phyloP scores from a whole-genome alignment of 441 rosid species.

The Aquilaria agallochum region DNA sequence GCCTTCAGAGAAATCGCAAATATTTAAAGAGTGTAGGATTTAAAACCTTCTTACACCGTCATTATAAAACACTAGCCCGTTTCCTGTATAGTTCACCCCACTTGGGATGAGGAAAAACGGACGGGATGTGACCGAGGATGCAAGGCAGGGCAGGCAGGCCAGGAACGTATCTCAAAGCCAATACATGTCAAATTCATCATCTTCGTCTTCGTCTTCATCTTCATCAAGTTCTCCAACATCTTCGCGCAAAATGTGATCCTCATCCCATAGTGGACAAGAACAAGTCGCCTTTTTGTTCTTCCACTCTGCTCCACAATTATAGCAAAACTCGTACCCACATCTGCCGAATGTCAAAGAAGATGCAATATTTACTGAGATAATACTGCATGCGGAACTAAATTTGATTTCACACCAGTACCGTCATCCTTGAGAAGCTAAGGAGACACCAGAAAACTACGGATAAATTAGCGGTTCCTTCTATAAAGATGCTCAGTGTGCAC shows the following conservation, averaged over 20 bases:
- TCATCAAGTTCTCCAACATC: conserved; percentile 20
- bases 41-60: no score
- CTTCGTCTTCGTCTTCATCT: conserved; percentile 3
- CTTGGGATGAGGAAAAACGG: no score
- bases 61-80: no score
- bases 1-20: no score
- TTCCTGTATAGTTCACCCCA: no score
- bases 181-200: not conserved
- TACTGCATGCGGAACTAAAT: no score
- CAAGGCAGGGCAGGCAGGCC: not conserved
- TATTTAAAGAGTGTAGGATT: not conserved
- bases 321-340: conserved; percentile 66
- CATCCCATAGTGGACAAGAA: conserved; percentile 58
- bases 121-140: no score
- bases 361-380: not conserved
- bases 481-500: no score
- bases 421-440: no score
- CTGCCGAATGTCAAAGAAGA: conserved; percentile 25
- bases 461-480: no score
- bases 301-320: conserved; percentile 64
- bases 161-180: not conserved
- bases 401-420: no score
- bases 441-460: no score
- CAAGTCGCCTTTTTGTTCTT: conserved; percentile 53
- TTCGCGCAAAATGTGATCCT: conserved; percentile 34